phyloP scores from a whole-genome alignment of 768 basidiomycete genomes.

The Pleurotus tuoliensis region DNA sequence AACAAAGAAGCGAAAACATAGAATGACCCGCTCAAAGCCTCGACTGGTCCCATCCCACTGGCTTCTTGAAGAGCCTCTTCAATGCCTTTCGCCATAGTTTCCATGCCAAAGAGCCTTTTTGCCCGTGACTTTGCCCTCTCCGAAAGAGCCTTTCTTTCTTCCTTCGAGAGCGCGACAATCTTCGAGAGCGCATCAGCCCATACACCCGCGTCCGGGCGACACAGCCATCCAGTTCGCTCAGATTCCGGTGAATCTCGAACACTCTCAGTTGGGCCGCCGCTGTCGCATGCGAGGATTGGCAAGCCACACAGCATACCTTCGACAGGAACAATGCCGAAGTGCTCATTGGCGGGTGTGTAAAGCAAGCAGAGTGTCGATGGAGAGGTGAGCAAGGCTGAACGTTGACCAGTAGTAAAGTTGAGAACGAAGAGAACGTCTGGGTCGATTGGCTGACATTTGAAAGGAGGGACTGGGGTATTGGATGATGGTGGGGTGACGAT shows the following conservation, averaged over 20 bases:
- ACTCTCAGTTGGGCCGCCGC: constrained; percentile 90
- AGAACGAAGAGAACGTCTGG: constrained; percentile 84
- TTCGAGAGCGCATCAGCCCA: constrained; percentile 72
- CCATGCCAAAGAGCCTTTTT: constrained; percentile 65
- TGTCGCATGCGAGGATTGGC: constrained; percentile 84
- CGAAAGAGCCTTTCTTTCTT: constrained; percentile 46
- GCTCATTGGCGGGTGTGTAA: constrained; percentile 94
- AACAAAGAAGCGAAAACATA: too few species aligned
- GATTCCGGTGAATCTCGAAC: constrained; percentile 35
- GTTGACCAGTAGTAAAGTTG: constrained; percentile 84
- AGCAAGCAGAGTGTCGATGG: constrained; percentile 61
- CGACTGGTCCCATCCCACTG: constrained; percentile 45
- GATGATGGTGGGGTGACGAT: constrained; percentile 48
- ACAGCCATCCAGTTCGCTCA: constrained; percentile 76
- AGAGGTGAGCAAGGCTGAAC: constrained; percentile 72
- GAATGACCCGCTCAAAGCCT: background rate
- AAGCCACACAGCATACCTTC: constrained; percentile 93
- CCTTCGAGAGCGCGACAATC: constrained; percentile 43
- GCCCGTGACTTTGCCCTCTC: constrained; percentile 60
- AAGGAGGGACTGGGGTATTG: constrained; percentile 34
- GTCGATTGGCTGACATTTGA: constrained; percentile 29
- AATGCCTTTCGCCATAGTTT: constrained; percentile 62
- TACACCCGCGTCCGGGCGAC: constrained; percentile 51
- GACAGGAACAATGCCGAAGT: constrained; percentile 95
- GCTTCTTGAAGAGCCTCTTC: constrained; percentile 55